Conservation (phyloP, 2,329 filamentous ascomycete genomes). For the Lachnellula arida region DNA sequence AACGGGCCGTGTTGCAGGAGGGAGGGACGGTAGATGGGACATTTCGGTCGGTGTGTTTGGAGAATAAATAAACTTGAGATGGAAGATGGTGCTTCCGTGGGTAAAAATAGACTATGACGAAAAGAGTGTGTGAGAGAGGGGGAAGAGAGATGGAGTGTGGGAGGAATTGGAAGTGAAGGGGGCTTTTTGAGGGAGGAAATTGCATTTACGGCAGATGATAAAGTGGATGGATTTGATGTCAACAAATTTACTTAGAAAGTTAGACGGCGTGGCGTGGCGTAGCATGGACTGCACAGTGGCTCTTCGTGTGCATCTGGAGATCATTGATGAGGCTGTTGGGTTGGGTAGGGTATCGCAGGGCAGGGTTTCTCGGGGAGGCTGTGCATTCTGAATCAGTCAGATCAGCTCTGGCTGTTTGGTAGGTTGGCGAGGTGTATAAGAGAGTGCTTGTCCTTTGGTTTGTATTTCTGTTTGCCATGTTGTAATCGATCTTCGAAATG, state of each 20-base stretch:
- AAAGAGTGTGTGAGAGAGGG: no score
- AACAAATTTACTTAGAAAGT: no score
- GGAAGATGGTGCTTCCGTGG: not conserved
- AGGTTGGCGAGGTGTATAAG: not conserved
- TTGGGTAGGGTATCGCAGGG: constrained; percentile 16
- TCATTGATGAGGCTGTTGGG: constrained; percentile 7
- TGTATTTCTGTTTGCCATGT: not conserved
- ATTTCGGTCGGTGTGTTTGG: not conserved
- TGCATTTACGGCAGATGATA: no score
- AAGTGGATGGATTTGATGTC: no score
- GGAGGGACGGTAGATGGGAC: no score
- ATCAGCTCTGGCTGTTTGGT: constrained; percentile 8
- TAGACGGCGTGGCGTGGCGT: no score
- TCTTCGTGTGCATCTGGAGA: not conserved
- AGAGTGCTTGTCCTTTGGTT: not conserved
- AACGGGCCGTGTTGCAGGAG: not conserved
- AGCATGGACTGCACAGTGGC: no score
- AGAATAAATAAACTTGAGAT: not conserved
- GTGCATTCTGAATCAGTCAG: constrained; percentile 9
- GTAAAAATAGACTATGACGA: constrained; percentile 1
- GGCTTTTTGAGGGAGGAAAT: not conserved
- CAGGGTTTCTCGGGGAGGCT: constrained; percentile 13
- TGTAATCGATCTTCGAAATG: not conserved
- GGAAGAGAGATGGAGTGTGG: not conserved
- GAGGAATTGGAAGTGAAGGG: not conserved